Base-by-base conservation (phyloP, 2,329 filamentous ascomycete genomes). In the Bipolaris zeicola region DNA sequence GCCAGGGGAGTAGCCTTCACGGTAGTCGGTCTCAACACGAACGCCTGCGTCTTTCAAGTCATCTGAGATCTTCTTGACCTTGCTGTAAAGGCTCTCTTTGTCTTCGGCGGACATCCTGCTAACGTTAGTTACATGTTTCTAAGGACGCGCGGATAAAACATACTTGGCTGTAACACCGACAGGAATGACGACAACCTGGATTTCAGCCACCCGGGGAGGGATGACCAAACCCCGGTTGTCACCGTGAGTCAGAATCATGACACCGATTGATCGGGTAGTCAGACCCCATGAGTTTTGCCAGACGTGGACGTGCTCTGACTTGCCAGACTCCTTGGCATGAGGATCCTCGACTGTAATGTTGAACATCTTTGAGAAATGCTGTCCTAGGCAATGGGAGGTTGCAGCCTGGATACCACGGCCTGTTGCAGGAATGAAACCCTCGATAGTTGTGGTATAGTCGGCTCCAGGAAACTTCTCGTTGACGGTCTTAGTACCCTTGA, bases 281-380 rank as follows among this genome's bases (percentile, higher is more conserved):
- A 99, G 86, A 79, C 95, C 95, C 95, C 95, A 99, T 13, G 92
- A 97, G 82, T 99, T 99, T 78, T 99, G 95, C 93, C 94, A 98
- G 55, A 98, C 93, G 73, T 94, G 82, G 54, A 97, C 81, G 79
- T 91, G 89, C 54, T 74, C 68, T n/a, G 72, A 66, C 76, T 95
- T 87, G 46, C 85, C 87, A 26, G 75, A 76, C 44, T 83, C 81
- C 71, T 88, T 87, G 48, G 83, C 85, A 58, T 83, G 82, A 22
- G 95, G 95, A 73, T 99, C 93, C 77, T 99, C 94, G 28, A 99
- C 92, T 0, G 90, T 96, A 76, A 99, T 98, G 77, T 95, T 90
- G 76, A 98, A 99, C 93, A 99, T 99, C 80, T 96, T 97, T 77
- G 89, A 93, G 80, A 99, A 99, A 81, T 99, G 97, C 80, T 99